These are phyloP conservation scores for Aspergillus egyptiacus DNA, from an alignment of 495 filamentous ascomycete genomes.

Conservation along the genomic window DNA sequence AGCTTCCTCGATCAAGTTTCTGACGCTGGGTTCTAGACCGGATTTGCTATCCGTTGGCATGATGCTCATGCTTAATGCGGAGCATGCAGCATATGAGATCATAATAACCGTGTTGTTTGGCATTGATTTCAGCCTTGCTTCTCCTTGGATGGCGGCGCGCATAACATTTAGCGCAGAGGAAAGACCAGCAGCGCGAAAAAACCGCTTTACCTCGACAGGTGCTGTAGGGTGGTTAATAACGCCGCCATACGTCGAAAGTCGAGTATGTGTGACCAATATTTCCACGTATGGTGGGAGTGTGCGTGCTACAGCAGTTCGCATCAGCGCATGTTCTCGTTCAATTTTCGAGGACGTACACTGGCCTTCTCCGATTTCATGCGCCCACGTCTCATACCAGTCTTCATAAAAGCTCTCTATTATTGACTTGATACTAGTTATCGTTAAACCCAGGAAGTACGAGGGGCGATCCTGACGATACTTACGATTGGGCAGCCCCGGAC, in stretches of 20 bases:
- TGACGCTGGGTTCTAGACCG: conserved; percentile 60
- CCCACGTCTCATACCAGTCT: conserved; percentile 57
- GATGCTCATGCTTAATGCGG: conserved; percentile 58
- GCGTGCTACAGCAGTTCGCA: conserved; percentile 35
- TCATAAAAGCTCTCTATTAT: conserved; percentile 59
- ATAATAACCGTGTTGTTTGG: conserved; percentile 73
- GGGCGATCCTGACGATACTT: conserved; percentile 19
- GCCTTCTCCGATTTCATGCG: conserved; percentile 51
- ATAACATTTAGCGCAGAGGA: conserved; percentile 69
- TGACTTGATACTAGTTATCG: conserved; percentile 43
- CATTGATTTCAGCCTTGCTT: conserved; percentile 64
- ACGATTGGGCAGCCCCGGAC: conserved; percentile 51
- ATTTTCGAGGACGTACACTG: conserved; percentile 34
- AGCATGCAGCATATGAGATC: conserved; percentile 70
- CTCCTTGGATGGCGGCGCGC: conserved; percentile 65
- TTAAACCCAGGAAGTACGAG: neutral
- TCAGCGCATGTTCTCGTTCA: neutral
- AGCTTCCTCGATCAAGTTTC: conserved; percentile 62
- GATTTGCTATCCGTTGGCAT: conserved; percentile 48
- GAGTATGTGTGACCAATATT: conserved; percentile 66
- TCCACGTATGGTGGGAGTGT: conserved; percentile 67
- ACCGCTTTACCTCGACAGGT: conserved; percentile 60
- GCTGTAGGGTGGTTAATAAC: conserved; percentile 72
- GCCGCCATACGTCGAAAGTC: conserved; percentile 63
- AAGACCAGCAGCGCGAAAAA: conserved; percentile 62